Base-by-base conservation (phyloP, 495 filamentous ascomycete genomes). In the Penicillium argentinense region DNA sequence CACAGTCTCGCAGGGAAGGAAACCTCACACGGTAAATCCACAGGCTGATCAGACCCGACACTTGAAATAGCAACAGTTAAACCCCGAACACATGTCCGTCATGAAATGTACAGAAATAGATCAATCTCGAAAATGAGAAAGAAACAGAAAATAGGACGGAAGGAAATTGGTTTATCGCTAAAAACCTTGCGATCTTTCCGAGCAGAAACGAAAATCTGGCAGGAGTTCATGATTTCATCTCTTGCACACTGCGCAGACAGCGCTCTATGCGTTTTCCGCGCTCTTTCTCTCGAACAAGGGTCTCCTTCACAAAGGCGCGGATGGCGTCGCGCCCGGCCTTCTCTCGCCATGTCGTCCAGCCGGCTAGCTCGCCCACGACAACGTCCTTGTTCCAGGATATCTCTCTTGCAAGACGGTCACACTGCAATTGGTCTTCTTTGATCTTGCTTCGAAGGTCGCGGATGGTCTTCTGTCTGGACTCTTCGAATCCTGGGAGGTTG, bases 371-470 rank as follows among this genome's bases (percentile, higher is more conserved):
- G 6, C 82, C 75, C 9, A 95, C 92, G 5, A 97, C 91, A 8
- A 91, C 88, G 63, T 91, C 87, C 67, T 96, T 91, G 39, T 91
- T 96, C 62, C 95, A 97, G 25, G 88, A 71, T 14, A 99, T 65
- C 59, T 99, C 95, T 37, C 80, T 79, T 0, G 84, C 83, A 13
- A 96, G 62, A 18, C 72, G 74, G 25, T 81, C 74, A 7, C 86
- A 69, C 54, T 96, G 87, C 13, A 72, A 62, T 50, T 85, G 76
- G 11, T 75, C 77, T 18, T 80, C 78, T 34, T 75, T 74, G 19
- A 86, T 85, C 57, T 86, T 89, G 39, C 87, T 80, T 56, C 86
- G 83, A 23, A 86, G 83, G 24, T 96, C 91, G 30, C 88, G 82
- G 56, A 87, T 84, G 34, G 88, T 77, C 36, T 87, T 84, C 50